Base-by-base conservation (phyloP, 2,329 filamentous ascomycete species). In the Exophiala alcalophila region DNA sequence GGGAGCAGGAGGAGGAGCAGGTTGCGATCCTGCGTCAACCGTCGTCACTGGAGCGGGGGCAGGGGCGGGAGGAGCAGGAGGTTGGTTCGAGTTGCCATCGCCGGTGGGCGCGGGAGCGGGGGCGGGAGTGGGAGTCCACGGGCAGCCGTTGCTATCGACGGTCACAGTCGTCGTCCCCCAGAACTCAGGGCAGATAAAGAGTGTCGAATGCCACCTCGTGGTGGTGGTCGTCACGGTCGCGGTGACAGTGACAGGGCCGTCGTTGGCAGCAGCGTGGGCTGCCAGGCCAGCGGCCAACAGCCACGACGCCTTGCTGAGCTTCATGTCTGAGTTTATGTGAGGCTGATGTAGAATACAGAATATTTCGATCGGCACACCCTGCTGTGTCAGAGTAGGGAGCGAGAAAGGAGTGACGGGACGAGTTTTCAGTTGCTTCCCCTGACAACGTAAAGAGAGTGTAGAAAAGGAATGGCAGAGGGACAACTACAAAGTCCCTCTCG, bases 111-210 rank as follows among this genome's bases (percentile, higher is more conserved):
- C n/a, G n/a, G n/a, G n/a, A n/a, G n/a, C n/a, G n/a, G n/a, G n/a
- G n/a, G n/a, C n/a, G n/a, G n/a, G n/a, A n/a, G n/a, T 8, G 5
- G 44, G 32, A 24, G 38, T 21, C 11, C 14, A 38, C 12, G 44
- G 25, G 16, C 19, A 9, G 5, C 38, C 32, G 12, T 15, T 28
- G 12, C 20, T 29, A 33, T 42, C 32, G 8, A 47, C 38, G 14
- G 39, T 47, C 3, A 47, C 38, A 7, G 40, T 38, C 16, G 39
- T 43, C 8, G 44, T 43, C 5, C 39, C 33, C 14, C 44, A 47
- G 34, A 39, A 36, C 11, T 25, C 32, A 4, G 44, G 39, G 7
- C 27, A 32, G 35, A 35, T 27, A 23, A 20, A 34, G 19, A 47
- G 20, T 4, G 44, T 47, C 11, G 44, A 47, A 15, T 29, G 39